Percentiles rank a stretch among this genome's conserved stretches.
Evolutionary conservation across 2,329 filamentous ascomycete species (phyloP).

Genomic region (Keithomyces neogunnii): DNA sequence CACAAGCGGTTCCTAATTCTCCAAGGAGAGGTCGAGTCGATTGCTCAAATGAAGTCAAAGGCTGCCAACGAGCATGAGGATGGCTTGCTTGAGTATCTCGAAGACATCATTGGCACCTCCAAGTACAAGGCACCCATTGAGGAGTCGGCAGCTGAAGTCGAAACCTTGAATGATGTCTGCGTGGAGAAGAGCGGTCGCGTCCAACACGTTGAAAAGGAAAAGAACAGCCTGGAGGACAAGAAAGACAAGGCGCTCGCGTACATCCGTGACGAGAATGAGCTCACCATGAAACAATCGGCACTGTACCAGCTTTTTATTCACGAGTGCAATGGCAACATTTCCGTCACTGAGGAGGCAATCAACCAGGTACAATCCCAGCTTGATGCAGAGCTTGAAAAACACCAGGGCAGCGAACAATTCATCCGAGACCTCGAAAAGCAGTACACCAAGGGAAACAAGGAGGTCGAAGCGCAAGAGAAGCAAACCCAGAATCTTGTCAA

Average conservation of each 20-base stretch:
- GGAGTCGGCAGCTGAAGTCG: constrained; percentile 82
- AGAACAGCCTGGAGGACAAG: constrained; percentile 85
- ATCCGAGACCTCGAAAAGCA: constrained; percentile 85
- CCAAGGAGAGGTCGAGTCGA: constrained; percentile 96
- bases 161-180: constrained; percentile 88
- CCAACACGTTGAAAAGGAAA: constrained; percentile 97
- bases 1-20: constrained; percentile 97
- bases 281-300: constrained; percentile 79
- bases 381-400: constrained; percentile 81
- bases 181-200: constrained; percentile 92
- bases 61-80: constrained; percentile 93
- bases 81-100: constrained; percentile 88
- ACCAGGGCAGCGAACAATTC: constrained; percentile 78
- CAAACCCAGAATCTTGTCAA: constrained; percentile 71
- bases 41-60: constrained; percentile 98
- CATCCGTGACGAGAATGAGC: constrained; percentile 87
- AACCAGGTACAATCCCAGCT: constrained; percentile 83
- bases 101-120: constrained; percentile 97
- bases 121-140: constrained; percentile 98
- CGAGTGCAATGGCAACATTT: constrained; percentile 81
- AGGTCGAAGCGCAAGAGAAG: constrained; percentile 77
- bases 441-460: constrained; percentile 74
- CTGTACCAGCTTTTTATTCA: constrained; percentile 87
- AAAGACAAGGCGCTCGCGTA: constrained; percentile 89
- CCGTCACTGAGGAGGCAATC: constrained; percentile 83